Percentiles rank a stretch among this genome's conserved stretches.
These are phyloP conservation scores for Funneliformis caledonium DNA, from an alignment of 371 early-diverging fungal genomes.

Conservation along the genomic window DNA sequence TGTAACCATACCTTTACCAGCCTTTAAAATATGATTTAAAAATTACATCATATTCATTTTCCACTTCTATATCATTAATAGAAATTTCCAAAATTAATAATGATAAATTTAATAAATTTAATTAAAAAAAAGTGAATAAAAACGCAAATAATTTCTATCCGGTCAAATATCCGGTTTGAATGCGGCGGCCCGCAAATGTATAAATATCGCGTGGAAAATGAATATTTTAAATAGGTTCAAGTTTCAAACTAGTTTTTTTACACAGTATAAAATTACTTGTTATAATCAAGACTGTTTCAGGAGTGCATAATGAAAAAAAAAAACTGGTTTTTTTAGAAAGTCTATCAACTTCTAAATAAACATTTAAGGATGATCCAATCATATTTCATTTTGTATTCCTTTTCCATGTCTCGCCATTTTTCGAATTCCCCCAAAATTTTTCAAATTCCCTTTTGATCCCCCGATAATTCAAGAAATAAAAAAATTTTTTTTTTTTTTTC, in stretches of 20 bases:
- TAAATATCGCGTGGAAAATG: neutral
- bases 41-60: no score
- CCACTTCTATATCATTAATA: no score
- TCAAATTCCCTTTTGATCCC: slow-evolving; percentile 1
- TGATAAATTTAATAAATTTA: no score
- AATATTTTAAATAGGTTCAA: neutral
- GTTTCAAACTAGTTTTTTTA: neutral
- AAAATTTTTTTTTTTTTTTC: neutral
- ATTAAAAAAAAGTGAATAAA: no score
- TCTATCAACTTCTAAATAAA: neutral
- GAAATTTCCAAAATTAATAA: no score
- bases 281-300: neutral
- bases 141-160: no score
- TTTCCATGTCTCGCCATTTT: neutral
- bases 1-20: no score
- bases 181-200: neutral
- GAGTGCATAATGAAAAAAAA: neutral
- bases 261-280: neutral
- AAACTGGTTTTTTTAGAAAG: neutral
- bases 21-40: no score
- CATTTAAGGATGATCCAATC: no score
- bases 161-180: no score
- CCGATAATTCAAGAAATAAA: neutral
- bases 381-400: neutral
- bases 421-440: neutral